A percentile compares a stretch with the other conserved stretches of the same genome.
Evolutionary conservation across 2,329 filamentous ascomycete genomes (phyloP).

Genomic region (Teratosphaeria gauchensis): DNA sequence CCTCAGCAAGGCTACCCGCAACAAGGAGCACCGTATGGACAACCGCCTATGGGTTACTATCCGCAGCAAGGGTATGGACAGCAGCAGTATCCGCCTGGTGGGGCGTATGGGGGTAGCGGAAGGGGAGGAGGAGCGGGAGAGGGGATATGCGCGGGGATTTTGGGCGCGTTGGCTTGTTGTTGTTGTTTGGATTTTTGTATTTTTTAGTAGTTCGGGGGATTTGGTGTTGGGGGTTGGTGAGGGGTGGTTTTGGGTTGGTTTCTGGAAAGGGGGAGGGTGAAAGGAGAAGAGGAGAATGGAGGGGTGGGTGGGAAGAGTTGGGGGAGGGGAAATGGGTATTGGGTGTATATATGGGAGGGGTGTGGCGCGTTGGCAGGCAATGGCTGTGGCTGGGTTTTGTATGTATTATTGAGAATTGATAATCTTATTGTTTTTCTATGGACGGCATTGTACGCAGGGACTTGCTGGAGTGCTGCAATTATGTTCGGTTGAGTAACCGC

Average conservation of each 20-base stretch:
- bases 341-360: background rate
- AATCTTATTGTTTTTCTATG: background rate
- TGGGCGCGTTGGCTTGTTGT: constrained; percentile 40
- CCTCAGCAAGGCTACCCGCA: constrained; percentile 8
- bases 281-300: too few species aligned
- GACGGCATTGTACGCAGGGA: background rate
- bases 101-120: constrained; percentile 16
- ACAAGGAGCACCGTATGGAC: constrained; percentile 13
- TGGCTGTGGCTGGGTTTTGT: too few species aligned
- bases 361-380: background rate
- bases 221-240: background rate
- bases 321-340: background rate
- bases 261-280: too few species aligned
- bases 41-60: background rate
- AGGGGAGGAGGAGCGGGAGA: constrained; percentile 16
- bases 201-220: background rate
- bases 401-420: background rate
- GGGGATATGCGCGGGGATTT: constrained; percentile 38
- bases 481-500: too few species aligned
- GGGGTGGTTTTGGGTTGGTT: too few species aligned
- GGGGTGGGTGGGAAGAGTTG: too few species aligned
- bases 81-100: constrained; percentile 26
- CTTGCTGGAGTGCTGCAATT: too few species aligned
- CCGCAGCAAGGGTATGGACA: constrained; percentile 8
- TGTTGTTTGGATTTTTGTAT: constrained; percentile 36